Evolutionary conservation across 169 alveolate species (phyloP), one percentile per base, ranked within the genome.

Genomic region (Eimeria tenella): DNA sequence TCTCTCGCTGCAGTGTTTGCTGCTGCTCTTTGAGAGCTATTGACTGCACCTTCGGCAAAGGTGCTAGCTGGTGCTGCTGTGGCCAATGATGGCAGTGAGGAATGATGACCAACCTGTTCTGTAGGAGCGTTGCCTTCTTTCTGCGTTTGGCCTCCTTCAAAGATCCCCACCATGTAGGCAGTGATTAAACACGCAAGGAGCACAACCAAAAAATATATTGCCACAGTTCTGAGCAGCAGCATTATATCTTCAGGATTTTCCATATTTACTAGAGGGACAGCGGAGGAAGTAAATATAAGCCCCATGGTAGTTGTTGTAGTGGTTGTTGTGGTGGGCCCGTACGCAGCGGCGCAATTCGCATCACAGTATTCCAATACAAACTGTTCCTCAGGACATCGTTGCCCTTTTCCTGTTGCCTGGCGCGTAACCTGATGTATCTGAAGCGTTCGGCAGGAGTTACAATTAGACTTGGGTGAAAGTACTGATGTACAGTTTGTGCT

Each of bases 261-360:
- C 19, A 84, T 0, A 50, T 62, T 49, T 42, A 84, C 2, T 60
- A 1, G 3, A 0, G 65, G 68, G 62, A 62, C 7, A 21, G 68
- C 62, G 63, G 79, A 49, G 63, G 92, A 17, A 21, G 81, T 31
- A 49, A 50, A 9, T 31, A 42, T 8, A 1, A 73, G 81, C 50
- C 60, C 15, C 15, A 62, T 62, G 53, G 79, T 21, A 50, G 62
- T 60, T 13, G 31, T 23, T 83, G 79, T 11, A 21, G n/a, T 3
- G 31, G 91, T 62, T 6, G 91, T 83, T 15, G 91, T 83, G 31
- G 79, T 84, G 81, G 81, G 63, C 81, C 92, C 75, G 42, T 63
- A 84, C 21, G 15, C 31, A 17, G 53, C n/a, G 65, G 81, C 92
- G 70, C 92, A 84, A 58, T 62, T 62, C 23, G 63, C 65, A 63